Evolutionary conservation across 441 rosid species (phyloP), one percentile per base, ranked within the genome.

Genomic region (Pelargonium cotyledonis): DNA sequence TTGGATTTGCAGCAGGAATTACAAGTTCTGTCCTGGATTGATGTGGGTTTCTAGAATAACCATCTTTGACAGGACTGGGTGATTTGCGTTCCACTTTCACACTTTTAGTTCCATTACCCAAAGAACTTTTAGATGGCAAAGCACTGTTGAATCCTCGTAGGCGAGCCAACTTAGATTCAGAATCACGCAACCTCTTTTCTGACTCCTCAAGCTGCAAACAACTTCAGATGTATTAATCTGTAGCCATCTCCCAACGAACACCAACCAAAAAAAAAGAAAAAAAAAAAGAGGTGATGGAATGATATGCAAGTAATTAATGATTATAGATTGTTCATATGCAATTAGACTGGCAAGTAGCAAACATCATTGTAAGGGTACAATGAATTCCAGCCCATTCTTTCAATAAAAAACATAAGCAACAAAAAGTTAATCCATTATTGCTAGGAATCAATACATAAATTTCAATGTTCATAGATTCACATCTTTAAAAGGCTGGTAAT

Each of bases 161-260:
- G 65, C 86, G 83, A 71, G 85, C 85, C 80, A 93, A 76, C 76
- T 83, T 82, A 26, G 81, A 66, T 72, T 88, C 77, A 23, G 97
- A 76, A 72, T 81, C 88, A 65, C 76, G 76, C 70, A 90, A 70
- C 81, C 82, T 88, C 78, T 66, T 81, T 70, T 89, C 88, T 44
- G 90, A 83, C 76, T 85, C 86, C 23, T 51, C 67, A 72, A 93
- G 95, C 98, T 93, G 86, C 78, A 81, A 23, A 12, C 57, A 21
- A 29, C 46, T 74, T n/a, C 18, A 63, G 67, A 58, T 18, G 38
- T 46, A 72, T 74, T 57, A 49, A 68, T 69, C 57, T 77, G 68
- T 49, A 40, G 53, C 41, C 14, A 53, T 5, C 69, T 55, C 35
- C 15, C 60, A 19, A 5, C 18, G 0, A 35, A 6, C 38, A 35